phyloP scores from a whole-genome alignment of 306 rosid species.

The Canavalia gladiata region DNA sequence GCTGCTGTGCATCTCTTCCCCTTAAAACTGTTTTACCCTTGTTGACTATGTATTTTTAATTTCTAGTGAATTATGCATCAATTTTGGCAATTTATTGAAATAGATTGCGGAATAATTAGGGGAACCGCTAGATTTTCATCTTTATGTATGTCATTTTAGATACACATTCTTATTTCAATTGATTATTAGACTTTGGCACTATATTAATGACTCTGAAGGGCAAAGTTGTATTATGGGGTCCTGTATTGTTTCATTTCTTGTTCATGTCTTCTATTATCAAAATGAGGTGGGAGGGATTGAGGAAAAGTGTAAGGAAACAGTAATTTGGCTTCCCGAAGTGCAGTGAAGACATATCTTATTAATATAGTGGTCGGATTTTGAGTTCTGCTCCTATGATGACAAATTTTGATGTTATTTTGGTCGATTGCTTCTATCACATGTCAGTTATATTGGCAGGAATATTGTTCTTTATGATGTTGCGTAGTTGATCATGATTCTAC shows the following conservation, averaged over 20 bases:
- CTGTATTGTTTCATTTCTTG: neutral
- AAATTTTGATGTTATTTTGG: neutral
- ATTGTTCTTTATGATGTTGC: constrained; percentile 8
- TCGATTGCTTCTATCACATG: neutral
- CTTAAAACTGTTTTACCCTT: neutral
- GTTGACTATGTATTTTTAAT: neutral
- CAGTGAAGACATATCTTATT: neutral
- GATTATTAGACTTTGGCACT: neutral
- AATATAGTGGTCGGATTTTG: neutral
- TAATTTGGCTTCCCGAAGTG: neutral
- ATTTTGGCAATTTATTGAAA: neutral
- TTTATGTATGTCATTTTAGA: neutral
- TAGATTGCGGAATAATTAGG: neutral
- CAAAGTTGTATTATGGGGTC: neutral
- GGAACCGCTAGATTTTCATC: neutral
- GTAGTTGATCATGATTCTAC: neutral
- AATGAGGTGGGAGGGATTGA: neutral
- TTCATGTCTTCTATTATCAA: neutral
- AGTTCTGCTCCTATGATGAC: neutral
- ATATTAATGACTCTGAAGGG: neutral
- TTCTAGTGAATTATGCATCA: neutral
- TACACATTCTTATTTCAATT: neutral
- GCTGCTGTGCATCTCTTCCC: neutral
- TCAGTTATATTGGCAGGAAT: constrained; percentile 16
- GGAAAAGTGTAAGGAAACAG: neutral